Evolutionary conservation across 306 rosid species (phyloP), one percentile per base, ranked within the genome.

Genomic region (Cucurbita argyrosperma): DNA sequence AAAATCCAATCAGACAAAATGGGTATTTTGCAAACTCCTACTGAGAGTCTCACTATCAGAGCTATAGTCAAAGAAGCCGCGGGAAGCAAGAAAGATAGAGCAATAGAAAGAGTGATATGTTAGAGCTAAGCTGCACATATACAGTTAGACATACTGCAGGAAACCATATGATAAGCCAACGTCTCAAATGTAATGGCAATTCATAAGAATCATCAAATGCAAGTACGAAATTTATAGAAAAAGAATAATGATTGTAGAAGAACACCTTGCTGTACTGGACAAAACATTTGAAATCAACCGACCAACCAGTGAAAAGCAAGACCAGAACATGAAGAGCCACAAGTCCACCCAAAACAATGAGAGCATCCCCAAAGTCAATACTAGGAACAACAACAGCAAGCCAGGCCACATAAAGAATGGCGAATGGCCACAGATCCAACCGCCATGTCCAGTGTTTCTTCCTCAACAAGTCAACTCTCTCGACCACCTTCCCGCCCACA

Each of bases 401-500:
- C 97, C 97, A 89, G 45, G 77, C 56, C 71, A 74, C 83, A 70
- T 88, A 91, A 6, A 87, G 40, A 59, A 88, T 53, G 7, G 84
- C 82, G 74, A 91, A 95, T 46, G 96, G 97, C 90, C 86, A 88
- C 40, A 89, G 86, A 72, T 95, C 90, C 62, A 95, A 74, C 49
- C 97, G 91, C 97, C 96, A 91, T 10, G 77, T 76, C 89, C 65
- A 72, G 7, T 74, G 84, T 84, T 83, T 91, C 88, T 87, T 95
- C 87, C 75, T 83, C 76, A 91, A 66, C 78, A 95, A 80, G 74
- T 91, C 99, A 54, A 91, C 97, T 54, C 68, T 84, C 39, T 95
- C 96, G 39, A 91, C 96, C 79, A 88, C 99, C 86, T 95, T 95
- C 75, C 99, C 99, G 26, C 92, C 93, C 21, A 91, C 99, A 56